Evolutionary conservation across 345 rosid species (phyloP).

Genomic region (Acer campestre): DNA sequence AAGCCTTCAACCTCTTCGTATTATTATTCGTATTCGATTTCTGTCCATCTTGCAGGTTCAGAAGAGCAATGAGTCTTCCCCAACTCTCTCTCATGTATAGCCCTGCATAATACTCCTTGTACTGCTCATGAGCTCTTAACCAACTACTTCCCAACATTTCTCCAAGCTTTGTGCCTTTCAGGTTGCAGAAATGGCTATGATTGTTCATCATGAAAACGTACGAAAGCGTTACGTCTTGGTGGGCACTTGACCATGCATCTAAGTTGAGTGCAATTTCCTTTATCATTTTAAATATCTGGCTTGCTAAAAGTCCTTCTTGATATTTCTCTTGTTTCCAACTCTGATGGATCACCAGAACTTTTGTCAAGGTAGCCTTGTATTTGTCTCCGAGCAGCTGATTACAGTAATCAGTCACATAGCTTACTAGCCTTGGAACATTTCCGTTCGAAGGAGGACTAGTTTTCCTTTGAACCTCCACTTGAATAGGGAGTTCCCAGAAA

Average conservation of each 20-base stretch:
- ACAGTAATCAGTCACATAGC: conserved; percentile 68
- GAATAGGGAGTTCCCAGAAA: conserved; percentile 71
- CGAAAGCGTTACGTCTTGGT: conserved; percentile 42
- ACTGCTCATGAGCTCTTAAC: conserved; percentile 66
- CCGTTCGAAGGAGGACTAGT: conserved; percentile 56
- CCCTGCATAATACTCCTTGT: conserved; percentile 63
- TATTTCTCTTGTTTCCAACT: conserved; percentile 66
- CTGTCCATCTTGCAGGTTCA: conserved; percentile 31
- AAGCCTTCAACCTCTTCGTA: conserved; percentile 44
- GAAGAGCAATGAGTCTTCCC: conserved; percentile 45
- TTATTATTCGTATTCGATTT: conserved; percentile 29
- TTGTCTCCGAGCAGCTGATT: conserved; percentile 53
- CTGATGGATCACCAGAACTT: conserved; percentile 55
- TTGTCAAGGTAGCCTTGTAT: conserved; percentile 54
- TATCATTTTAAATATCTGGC: conserved; percentile 51
- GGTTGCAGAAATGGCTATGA: conserved; percentile 58
- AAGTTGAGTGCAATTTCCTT: conserved; percentile 67
- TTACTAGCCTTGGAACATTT: conserved; percentile 61
- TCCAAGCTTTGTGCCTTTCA: conserved; percentile 68
- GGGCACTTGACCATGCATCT: conserved; percentile 72
- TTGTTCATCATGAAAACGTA: conserved; percentile 90
- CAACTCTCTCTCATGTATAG: conserved; percentile 67
- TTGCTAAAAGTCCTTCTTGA: conserved; percentile 46
- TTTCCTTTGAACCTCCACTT: conserved; percentile 66
- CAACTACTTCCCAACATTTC: conserved; percentile 80